Conservation (phyloP, 2,329 filamentous ascomycete species). For the Pestalotiopsis sp. region DNA sequence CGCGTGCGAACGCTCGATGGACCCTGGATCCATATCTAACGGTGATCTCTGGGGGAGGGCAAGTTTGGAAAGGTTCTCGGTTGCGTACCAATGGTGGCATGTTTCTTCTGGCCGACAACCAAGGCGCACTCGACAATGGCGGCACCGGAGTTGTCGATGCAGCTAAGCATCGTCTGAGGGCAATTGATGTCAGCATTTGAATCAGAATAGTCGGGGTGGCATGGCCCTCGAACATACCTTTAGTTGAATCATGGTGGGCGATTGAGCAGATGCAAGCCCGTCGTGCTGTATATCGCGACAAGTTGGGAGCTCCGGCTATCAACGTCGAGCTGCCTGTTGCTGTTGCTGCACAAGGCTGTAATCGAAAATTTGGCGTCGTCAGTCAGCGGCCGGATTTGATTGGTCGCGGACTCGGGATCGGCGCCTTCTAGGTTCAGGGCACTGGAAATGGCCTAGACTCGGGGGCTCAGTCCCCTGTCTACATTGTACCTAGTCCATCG, state of each 20-base stretch:
- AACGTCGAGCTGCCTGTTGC: background rate
- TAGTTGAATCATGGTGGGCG: conserved; percentile 84
- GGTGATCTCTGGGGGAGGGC: conserved; percentile 6
- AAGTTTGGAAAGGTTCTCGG: background rate
- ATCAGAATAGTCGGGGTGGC: background rate
- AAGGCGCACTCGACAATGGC: conserved; percentile 96
- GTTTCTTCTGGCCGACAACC: conserved; percentile 86
- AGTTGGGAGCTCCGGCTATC: background rate
- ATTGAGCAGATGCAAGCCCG: conserved; percentile 10
- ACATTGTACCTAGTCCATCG: too few species aligned
- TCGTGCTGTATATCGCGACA: background rate
- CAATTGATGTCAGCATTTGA: background rate
- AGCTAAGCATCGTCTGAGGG: conserved; percentile 88
- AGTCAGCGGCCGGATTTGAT: background rate
- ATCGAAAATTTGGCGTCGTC: conserved; percentile 15
- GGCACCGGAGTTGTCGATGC: conserved; percentile 99
- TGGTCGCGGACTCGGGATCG: background rate
- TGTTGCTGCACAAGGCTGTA: conserved; percentile 12
- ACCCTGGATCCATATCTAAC: background rate
- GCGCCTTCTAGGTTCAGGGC: background rate
- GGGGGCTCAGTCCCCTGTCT: background rate
- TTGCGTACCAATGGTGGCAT: conserved; percentile 81
- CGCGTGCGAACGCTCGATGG: background rate
- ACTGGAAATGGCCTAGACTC: conserved; percentile 5
- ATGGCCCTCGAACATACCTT: conserved; percentile 58